Conservation (phyloP, 257 asterid genomes). For the Salvia hispanica region DNA sequence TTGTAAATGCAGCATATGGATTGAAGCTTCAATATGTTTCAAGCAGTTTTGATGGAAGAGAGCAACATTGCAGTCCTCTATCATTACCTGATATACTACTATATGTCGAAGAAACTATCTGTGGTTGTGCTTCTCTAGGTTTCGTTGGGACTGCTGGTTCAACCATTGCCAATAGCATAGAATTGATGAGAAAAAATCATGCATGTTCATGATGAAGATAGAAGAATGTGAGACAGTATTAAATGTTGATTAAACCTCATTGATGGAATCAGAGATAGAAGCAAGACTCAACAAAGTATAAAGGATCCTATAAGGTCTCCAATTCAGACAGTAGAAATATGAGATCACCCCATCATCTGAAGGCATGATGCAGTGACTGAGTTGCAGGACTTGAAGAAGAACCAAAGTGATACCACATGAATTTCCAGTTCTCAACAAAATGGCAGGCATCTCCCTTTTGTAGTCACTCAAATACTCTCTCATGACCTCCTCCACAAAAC, state of each 20-base stretch:
- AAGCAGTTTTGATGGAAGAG: conserved; percentile 33
- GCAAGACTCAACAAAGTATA: no score
- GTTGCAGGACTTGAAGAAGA: not conserved
- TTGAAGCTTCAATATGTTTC: conserved; percentile 40
- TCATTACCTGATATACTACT: conserved; percentile 61
- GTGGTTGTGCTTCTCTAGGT: conserved; percentile 93
- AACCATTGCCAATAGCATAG: conserved; percentile 78
- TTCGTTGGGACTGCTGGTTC: conserved; percentile 91
- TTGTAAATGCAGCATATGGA: conserved; percentile 36
- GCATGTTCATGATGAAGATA: conserved; percentile 41
- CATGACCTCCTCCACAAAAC: not conserved
- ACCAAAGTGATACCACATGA: not conserved
- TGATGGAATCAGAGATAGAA: not conserved
- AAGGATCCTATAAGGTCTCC: not conserved
- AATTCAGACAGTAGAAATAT: not conserved
- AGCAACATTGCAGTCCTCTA: conserved; percentile 41
- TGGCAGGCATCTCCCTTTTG: not conserved
- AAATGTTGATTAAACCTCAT: conserved; percentile 3
- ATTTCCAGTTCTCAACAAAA: not conserved
- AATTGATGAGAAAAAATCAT: conserved; percentile 59
- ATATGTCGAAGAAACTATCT: conserved; percentile 67
- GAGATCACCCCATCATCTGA: not conserved
- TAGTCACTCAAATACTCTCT: not conserved
- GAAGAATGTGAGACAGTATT: conserved; percentile 11
- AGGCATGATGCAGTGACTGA: not conserved